Evolutionary conservation across 2,329 filamentous ascomycete species (phyloP), one percentile per base, ranked within the genome.

Genomic region (Sarocladium strictum): DNA sequence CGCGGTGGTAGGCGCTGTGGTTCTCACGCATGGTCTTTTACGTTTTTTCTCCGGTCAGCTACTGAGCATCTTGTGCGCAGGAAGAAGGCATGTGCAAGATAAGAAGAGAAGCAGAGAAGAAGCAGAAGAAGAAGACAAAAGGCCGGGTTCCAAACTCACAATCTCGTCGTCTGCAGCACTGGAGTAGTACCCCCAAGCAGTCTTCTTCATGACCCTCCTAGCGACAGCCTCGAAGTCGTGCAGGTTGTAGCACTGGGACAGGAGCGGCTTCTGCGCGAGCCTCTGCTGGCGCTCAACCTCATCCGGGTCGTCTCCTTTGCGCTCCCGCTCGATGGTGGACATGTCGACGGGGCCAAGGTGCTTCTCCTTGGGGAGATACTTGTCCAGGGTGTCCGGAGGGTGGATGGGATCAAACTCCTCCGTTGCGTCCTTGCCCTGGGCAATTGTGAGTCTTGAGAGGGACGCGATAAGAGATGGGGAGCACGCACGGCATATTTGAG

Each of bases 21-120:
- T 99, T 99, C 73, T 97, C 93, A 60, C 93, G 85, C 77, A 97
- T 78, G 0, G 94, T 97, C 88, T 95, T n/a, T n/a, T n/a, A n/a
- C n/a, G 61, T 43, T 43, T 10, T 10, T 9, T 10, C 19, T 9
- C 11, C 17, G 19, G 12, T 43, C 19, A 15, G 12, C 12, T 17
- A 12, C 12, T n/a, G n/a, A n/a, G n/a, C n/a, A n/a, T n/a, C n/a
- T n/a, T n/a, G n/a, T n/a, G n/a, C n/a, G n/a, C n/a, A n/a, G n/a
- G n/a, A n/a, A n/a, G n/a, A n/a, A n/a, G n/a, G n/a, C n/a, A n/a
- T n/a, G n/a, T n/a, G n/a, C n/a, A n/a, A n/a, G n/a, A n/a, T n/a
- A n/a, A n/a, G n/a, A n/a, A n/a, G n/a, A n/a, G n/a, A 1, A 9
- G 43, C 15, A 17, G 27, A 64, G 58, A 35, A 27, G 38, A 29